These are phyloP conservation scores for Stentor coeruleus DNA, from an alignment of 73 alveolate species.

Conservation along the genomic window DNA sequence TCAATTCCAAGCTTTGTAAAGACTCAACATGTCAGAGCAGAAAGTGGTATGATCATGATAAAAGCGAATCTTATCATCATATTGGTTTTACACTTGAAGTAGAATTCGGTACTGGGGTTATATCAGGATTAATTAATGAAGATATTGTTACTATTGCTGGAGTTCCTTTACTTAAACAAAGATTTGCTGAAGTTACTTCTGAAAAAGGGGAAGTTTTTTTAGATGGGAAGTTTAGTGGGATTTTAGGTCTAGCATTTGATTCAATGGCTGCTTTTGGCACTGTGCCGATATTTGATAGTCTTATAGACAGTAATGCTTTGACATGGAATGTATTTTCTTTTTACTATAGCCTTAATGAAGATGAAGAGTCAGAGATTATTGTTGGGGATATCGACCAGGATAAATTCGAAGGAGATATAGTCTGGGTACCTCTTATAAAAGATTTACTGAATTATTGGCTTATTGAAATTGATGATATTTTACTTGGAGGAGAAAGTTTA, in stretches of 20 bases:
- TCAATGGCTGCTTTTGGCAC: slow-evolving; percentile 54
- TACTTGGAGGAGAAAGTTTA: slow-evolving; percentile 49
- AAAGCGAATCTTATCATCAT: not conserved
- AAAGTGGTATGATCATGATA: slow-evolving; percentile 32
- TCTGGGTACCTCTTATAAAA: slow-evolving; percentile 60
- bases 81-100: slow-evolving; percentile 39
- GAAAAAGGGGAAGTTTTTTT: slow-evolving; percentile 64
- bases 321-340: slow-evolving; percentile 60
- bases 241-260: slow-evolving; percentile 73
- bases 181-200: slow-evolving; percentile 63
- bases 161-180: slow-evolving; percentile 37
- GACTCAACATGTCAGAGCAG: slow-evolving; percentile 42
- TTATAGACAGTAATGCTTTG: slow-evolving; percentile 47
- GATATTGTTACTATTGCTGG: slow-evolving; percentile 63
- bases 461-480: slow-evolving; percentile 55
- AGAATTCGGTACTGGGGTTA: slow-evolving; percentile 63
- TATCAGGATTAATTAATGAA: slow-evolving; percentile 46
- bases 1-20: slow-evolving; percentile 46
- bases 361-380: slow-evolving; percentile 51
- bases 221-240: slow-evolving; percentile 61
- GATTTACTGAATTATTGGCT: slow-evolving; percentile 67
- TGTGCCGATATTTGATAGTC: slow-evolving; percentile 53
- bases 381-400: slow-evolving; percentile 64
- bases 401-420: slow-evolving; percentile 50
- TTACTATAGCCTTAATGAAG: slow-evolving; percentile 46